These are phyloP conservation scores for Talaromyces sp. DNA, from an alignment of 2,329 filamentous ascomycete species.

Conservation along the genomic window DNA sequence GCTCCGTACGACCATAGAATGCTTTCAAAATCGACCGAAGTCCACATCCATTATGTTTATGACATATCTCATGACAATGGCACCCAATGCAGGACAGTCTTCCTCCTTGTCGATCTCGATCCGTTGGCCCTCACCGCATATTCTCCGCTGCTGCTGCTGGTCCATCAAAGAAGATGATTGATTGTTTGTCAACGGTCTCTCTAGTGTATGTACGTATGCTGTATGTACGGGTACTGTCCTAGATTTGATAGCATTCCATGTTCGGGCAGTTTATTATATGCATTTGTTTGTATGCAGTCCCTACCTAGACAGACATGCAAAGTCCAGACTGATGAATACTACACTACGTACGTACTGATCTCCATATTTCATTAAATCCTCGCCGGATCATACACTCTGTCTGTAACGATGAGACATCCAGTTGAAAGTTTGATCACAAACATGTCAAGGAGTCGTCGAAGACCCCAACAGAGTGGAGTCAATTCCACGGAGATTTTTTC, in stretches of 20 bases:
- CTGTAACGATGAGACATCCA: background rate
- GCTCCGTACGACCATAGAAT: background rate
- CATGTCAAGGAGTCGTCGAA: background rate
- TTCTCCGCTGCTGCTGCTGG: background rate
- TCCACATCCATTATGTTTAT: background rate
- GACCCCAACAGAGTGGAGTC: background rate
- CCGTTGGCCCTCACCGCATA: background rate
- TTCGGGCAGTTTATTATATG: background rate
- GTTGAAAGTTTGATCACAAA: background rate
- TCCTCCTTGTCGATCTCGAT: background rate
- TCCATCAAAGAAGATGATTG: background rate
- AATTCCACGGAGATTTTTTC: constrained; percentile 5
- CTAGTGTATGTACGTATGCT: background rate
- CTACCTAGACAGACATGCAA: background rate
- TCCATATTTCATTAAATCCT: background rate
- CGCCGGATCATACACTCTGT: background rate
- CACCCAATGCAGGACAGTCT: background rate
- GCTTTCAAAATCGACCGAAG: background rate
- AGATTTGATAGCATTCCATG: background rate
- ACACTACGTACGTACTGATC: background rate
- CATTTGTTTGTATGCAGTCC: background rate
- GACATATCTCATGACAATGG: constrained; percentile 1
- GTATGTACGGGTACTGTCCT: background rate
- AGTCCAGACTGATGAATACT: background rate
- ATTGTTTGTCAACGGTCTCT: background rate